These are phyloP conservation scores for Solanum infundibuliforme DNA, from an alignment of 257 asterid genomes.

Conservation along the genomic window DNA sequence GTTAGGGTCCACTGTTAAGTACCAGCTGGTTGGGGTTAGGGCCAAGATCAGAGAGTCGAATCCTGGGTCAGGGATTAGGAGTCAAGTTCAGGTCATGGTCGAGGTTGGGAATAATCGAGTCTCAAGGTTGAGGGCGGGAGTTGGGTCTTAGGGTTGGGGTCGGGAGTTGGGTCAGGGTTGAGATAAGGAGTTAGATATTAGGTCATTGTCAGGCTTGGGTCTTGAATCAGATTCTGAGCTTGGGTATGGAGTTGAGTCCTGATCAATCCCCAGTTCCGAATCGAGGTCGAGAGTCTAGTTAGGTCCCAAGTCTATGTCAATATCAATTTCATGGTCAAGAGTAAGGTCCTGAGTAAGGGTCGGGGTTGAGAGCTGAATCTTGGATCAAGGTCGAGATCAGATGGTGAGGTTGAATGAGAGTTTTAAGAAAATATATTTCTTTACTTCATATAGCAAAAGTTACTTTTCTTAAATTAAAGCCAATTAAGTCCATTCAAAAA, in stretches of 20 bases:
- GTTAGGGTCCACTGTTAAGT: no score
- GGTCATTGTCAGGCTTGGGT: background rate
- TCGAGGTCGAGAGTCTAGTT: background rate
- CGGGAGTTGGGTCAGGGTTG: background rate
- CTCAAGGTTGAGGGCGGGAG: background rate
- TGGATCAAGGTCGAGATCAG: background rate
- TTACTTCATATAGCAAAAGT: background rate
- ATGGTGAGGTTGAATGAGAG: background rate
- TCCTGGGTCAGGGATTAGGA: background rate
- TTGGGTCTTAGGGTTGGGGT: background rate
- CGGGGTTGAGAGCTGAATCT: background rate
- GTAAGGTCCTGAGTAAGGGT: background rate
- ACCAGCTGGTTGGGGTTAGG: background rate
- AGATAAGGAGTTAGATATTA: background rate
- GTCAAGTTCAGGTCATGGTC: background rate
- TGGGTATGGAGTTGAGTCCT: background rate
- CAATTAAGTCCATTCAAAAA: background rate
- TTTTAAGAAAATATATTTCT: background rate
- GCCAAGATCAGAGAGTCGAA: background rate
- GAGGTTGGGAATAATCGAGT: no score
- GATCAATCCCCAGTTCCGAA: background rate
- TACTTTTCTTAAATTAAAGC: background rate
- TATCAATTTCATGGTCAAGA: background rate
- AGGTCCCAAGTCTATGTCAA: background rate
- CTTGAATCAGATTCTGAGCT: background rate